Base-by-base conservation (phyloP, 768 basidiomycete genomes). In the Lactarius psammicola region DNA sequence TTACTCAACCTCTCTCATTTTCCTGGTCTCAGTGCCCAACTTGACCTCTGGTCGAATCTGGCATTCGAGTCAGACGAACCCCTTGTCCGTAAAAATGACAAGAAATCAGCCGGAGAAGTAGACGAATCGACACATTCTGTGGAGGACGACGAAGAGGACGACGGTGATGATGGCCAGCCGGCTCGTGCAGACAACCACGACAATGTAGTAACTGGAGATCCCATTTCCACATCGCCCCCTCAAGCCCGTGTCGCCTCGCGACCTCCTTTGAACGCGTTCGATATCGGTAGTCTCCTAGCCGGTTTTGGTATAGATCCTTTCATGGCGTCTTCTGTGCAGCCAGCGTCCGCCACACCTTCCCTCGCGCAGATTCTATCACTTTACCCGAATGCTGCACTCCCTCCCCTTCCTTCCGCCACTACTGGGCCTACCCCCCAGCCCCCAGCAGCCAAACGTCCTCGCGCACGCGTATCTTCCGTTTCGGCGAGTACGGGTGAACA, bases 21-120 rank as follows among this genome's bases (percentile, higher is more conserved):
- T 73, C 87, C 88, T 13, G 92, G 94, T 76, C 80, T 93, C 62
- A 80, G 81, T 23, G 87, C 90, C 0, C 90, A 90, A 74, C 86
- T 92, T 60, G 87, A 89, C 74, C 80, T 94, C 61, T 94, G 93
- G 93, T 89, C 90, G 17, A 87, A 90, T 75, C 80, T 94, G 63
- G 76, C 86, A 9, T 94, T 94, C 73, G 86, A 92, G 65, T 85
- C 85, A 0, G 90, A 92, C 71, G 92, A 92, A 55, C 80, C 82
- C 23, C 77, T 85, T n/a, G 71, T 81, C 53, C 71, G 69, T 40
- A 72, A 76, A 33, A 73, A 76, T 26, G 74, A 78, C 31, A 80
- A 77, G 64, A 77, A 76, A 49, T 59, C 69, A 36, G 56, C 65
- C 23, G 54, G 72, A 7, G 63, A 66, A 36, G 15, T 34, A 1